These are phyloP conservation scores for Ambrosia hybrid DNA, from an alignment of 140 eudicot genomes.

Conservation along the genomic window DNA sequence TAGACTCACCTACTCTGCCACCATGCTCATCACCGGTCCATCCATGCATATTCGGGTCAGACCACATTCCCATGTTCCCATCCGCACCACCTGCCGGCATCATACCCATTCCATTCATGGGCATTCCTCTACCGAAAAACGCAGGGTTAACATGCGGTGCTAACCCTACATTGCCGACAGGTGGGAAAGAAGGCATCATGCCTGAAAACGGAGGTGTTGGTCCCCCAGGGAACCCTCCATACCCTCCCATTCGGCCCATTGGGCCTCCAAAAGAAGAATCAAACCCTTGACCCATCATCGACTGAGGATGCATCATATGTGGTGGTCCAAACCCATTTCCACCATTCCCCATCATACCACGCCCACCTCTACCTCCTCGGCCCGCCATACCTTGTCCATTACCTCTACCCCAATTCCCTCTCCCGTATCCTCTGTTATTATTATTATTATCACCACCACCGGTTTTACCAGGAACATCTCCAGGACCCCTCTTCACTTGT, in stretches of 20 bases:
- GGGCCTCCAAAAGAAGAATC: constrained; percentile 86
- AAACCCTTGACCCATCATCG: constrained; percentile 89
- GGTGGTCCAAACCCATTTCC: constrained; percentile 68
- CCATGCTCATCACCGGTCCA: constrained; percentile 92
- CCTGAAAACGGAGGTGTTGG: constrained; percentile 69
- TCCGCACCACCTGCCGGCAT: constrained; percentile 68
- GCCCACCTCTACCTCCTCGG: constrained; percentile 63
- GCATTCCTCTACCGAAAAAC: constrained; percentile 77
- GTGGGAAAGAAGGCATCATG: constrained; percentile 66
- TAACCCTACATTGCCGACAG: constrained; percentile 71
- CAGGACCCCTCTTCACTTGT: constrained; percentile 53
- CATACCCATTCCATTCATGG: constrained; percentile 89
- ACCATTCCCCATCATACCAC: constrained; percentile 54
- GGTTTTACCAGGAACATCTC: constrained; percentile 39
- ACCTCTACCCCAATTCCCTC: constrained; percentile 88
- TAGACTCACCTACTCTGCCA: constrained; percentile 77
- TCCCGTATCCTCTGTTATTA: constrained; percentile 49
- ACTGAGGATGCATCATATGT: constrained; percentile 67
- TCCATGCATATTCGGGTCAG: constrained; percentile 69
- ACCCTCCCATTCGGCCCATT: constrained; percentile 78
- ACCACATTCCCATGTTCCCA: constrained; percentile 91
- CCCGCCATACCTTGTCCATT: constrained; percentile 61
- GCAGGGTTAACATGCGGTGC: constrained; percentile 95
- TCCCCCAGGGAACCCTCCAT: constrained; percentile 76
- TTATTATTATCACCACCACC: constrained; percentile 34